Percentiles rank a stretch among this genome's conserved stretches.
These are phyloP conservation scores for Fistulina hepatica DNA, from an alignment of 1,284 basidiomycete species.

Conservation along the genomic window DNA sequence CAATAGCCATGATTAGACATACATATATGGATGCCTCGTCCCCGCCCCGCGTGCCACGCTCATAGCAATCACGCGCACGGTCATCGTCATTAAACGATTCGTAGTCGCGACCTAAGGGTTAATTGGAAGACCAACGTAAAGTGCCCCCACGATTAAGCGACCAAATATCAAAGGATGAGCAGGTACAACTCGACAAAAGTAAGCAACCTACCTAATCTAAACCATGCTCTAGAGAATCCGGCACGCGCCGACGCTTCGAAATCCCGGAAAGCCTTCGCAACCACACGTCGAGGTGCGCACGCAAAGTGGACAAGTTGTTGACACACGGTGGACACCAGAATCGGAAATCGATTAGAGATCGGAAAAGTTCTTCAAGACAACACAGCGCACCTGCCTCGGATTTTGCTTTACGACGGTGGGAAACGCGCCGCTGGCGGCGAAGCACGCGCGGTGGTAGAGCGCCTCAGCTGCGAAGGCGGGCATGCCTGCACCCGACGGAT, in stretches of 20 bases:
- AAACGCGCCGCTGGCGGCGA: conserved; percentile 59
- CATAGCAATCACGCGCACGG: conserved; percentile 75
- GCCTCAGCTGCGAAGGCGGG: too few relatives aligned
- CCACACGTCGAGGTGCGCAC: too few relatives aligned
- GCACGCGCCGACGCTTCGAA: conserved; percentile 38
- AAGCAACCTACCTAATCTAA: conserved; percentile 69
- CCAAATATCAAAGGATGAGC: too few relatives aligned
- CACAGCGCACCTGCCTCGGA: too few relatives aligned
- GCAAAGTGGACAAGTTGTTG: too few relatives aligned
- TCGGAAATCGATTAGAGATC: too few relatives aligned
- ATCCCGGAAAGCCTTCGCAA: conserved; percentile 1
- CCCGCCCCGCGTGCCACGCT: conserved; percentile 59
- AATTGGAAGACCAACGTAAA: background rate
- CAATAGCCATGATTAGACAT: conserved; percentile 11
- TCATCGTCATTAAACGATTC: conserved; percentile 71
- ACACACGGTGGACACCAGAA: too few relatives aligned
- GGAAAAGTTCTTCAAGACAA: too few relatives aligned
- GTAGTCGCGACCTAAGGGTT: conserved; percentile 50
- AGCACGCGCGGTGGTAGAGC: conserved; percentile 61
- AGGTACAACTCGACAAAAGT: too few relatives aligned
- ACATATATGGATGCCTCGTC: conserved; percentile 76
- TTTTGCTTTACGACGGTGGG: conserved; percentile 53
- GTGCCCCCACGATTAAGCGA: background rate
- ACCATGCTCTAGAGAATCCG: conserved; percentile 83
- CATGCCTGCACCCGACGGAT: too few relatives aligned